These are phyloP conservation scores for Jacaranda copaia DNA, from an alignment of 257 asterid species.

Conservation along the genomic window DNA sequence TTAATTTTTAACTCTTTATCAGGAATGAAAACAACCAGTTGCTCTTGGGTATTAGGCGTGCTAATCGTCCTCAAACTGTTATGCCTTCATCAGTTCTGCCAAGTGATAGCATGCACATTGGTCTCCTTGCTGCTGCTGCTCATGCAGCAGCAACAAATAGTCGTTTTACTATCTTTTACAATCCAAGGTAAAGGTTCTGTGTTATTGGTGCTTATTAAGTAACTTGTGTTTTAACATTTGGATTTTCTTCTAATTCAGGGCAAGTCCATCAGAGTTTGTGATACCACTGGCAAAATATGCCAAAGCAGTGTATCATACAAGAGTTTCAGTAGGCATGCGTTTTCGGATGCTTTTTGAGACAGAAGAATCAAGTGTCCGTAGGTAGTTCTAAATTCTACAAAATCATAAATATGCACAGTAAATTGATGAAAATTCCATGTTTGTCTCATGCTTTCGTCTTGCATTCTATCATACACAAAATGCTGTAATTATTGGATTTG, in stretches of 20 bases:
- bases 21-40: slow-evolving; percentile 91
- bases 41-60: slow-evolving; percentile 86
- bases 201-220: slow-evolving; percentile 15
- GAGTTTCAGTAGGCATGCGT: slow-evolving; percentile 95
- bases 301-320: slow-evolving; percentile 83
- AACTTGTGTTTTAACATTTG: slow-evolving; percentile 8
- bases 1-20: slow-evolving; percentile 28
- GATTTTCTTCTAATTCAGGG: slow-evolving; percentile 53
- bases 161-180: slow-evolving; percentile 85
- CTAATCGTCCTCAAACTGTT: slow-evolving; percentile 85
- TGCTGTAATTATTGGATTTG: slow-evolving; percentile 11
- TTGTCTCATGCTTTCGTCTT: slow-evolving; percentile 12
- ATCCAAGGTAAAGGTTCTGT: slow-evolving; percentile 67
- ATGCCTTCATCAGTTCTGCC: slow-evolving; percentile 96
- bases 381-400: slow-evolving; percentile 55
- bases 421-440: neutral
- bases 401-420: neutral
- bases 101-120: slow-evolving; percentile 97
- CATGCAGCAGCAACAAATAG: slow-evolving; percentile 93
- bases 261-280: slow-evolving; percentile 89
- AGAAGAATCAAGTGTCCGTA: slow-evolving; percentile 91
- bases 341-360: slow-evolving; percentile 96
- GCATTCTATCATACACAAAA: neutral
- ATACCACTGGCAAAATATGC: slow-evolving; percentile 87
- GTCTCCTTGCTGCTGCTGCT: slow-evolving; percentile 98